Evolutionary conservation across 768 basidiomycete species (phyloP), one percentile per base, ranked within the genome.

Genomic region (Mycena haematopus): DNA sequence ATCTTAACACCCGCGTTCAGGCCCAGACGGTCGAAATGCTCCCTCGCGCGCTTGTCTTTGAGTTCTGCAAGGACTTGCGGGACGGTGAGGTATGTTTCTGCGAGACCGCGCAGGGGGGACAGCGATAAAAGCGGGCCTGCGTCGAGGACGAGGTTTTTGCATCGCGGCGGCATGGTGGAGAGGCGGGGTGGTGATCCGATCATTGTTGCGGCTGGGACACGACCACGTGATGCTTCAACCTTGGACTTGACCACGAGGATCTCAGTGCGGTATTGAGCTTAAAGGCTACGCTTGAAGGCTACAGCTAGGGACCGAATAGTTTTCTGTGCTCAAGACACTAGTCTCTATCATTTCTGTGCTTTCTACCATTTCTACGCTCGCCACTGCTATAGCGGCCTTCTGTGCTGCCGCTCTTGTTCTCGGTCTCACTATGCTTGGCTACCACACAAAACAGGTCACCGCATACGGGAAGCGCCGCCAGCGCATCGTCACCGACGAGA

Each of bases 31-130:
- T 94, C 86, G 69, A 96, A 89, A 73, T 99, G 91, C 70, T 95
- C 89, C 68, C 95, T 78, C 6, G 94, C 94, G 24, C 88, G 87
- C 73, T 84, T 87, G 77, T 98, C 96, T 74, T 92, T 90, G 67
- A 99, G 78, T 75, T 99, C 97, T 5, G 86, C 82, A 31, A 99
- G 78, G 10, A 99, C 96, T 68, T 95, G 91, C 0, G 95, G 95
- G 1, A 93, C 91, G 7, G 95, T 96, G 62, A 92, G 77, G 74
- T 91, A 99, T 35, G 85, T 86, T 66, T 90, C 83, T 21, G 97
- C 93, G 27, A 99, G 78, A 13, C 95, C 94, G n/a, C 93, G 84
- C 10, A 99, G 83, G 0, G 96, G 94, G 0, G 91, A 90, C 2
- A 96, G 80, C 3, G 94, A 93, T 4, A 99, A 87, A 0, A 98